These are phyloP conservation scores for Penicillium cataractarum DNA, from an alignment of 495 filamentous ascomycete genomes.

Conservation along the genomic window DNA sequence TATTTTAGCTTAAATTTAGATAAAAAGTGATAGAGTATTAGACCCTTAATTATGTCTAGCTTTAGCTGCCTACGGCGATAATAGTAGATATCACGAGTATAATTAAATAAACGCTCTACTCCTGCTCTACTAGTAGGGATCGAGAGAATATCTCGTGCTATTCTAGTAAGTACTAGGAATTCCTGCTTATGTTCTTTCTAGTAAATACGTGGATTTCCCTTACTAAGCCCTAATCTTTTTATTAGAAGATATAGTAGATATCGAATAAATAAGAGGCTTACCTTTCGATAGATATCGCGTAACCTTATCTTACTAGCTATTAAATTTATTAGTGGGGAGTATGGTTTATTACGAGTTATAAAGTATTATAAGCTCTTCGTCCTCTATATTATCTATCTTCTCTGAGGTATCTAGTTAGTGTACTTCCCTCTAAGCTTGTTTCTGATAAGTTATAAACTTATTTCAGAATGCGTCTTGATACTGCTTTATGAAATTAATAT, in stretches of 20 bases:
- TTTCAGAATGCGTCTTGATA: neutral
- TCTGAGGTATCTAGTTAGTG: neutral
- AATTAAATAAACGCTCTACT: constrained; percentile 23
- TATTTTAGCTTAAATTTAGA: constrained; percentile 5
- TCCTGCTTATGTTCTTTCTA: constrained; percentile 20
- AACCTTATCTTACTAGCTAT: neutral
- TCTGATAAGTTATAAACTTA: neutral
- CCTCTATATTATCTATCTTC: neutral
- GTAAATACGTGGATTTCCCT: constrained; percentile 13
- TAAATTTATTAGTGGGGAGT: neutral
- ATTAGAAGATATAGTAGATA: neutral
- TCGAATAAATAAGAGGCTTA: neutral
- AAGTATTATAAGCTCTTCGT: neutral
- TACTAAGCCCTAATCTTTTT: constrained; percentile 9
- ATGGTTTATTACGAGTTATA: neutral
- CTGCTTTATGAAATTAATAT: neutral
- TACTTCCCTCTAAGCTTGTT: neutral
- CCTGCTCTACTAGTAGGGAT: constrained; percentile 20
- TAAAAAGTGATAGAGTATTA: constrained; percentile 8
- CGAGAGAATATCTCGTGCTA: constrained; percentile 19
- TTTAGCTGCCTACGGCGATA: constrained; percentile 17
- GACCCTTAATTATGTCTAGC: constrained; percentile 5
- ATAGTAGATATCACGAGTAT: constrained; percentile 19
- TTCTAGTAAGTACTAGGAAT: constrained; percentile 15
- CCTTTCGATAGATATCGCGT: neutral